phyloP scores from a whole-genome alignment of 2,329 filamentous ascomycete species.

The Ceratocystis diversiconidia region DNA sequence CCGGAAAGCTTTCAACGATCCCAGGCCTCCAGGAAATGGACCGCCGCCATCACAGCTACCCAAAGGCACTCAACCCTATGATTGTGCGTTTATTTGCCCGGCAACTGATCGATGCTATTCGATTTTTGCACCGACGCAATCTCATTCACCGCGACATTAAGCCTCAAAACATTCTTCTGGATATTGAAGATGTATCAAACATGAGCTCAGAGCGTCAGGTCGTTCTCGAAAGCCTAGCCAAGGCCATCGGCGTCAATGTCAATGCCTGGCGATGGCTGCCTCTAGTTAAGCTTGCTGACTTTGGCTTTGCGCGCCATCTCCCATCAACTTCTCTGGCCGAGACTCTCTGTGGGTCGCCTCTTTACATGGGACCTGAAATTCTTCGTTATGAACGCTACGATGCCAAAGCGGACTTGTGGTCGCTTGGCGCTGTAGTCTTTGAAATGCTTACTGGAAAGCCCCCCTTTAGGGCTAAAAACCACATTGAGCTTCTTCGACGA shows the following conservation, averaged over 20 bases:
- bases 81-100: conserved; percentile 91
- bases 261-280: conserved; percentile 38
- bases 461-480: conserved; percentile 83
- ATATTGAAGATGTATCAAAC: conserved; percentile 31
- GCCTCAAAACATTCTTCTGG: conserved; percentile 80
- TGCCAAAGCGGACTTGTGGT: conserved; percentile 94
- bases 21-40: conserved; percentile 81
- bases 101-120: conserved; percentile 79
- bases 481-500: conserved; percentile 82
- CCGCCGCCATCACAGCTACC: conserved; percentile 75
- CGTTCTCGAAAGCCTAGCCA: conserved; percentile 28
- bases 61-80: conserved; percentile 89
- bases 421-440: conserved; percentile 84
- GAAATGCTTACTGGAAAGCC: conserved; percentile 89
- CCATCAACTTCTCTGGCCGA: conserved; percentile 86
- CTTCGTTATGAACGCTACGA: conserved; percentile 94
- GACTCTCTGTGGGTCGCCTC: conserved; percentile 85
- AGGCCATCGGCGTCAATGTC: conserved; percentile 52
- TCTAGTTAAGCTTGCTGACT: conserved; percentile 96
- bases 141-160: conserved; percentile 96
- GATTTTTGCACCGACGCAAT: conserved; percentile 72
- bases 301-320: conserved; percentile 89
- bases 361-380: conserved; percentile 99
- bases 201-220: conserved; percentile 58
- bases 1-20: conserved; percentile 64